phyloP scores from a whole-genome alignment of 2,329 filamentous ascomycete genomes.

The Nannizzia gypsea region DNA sequence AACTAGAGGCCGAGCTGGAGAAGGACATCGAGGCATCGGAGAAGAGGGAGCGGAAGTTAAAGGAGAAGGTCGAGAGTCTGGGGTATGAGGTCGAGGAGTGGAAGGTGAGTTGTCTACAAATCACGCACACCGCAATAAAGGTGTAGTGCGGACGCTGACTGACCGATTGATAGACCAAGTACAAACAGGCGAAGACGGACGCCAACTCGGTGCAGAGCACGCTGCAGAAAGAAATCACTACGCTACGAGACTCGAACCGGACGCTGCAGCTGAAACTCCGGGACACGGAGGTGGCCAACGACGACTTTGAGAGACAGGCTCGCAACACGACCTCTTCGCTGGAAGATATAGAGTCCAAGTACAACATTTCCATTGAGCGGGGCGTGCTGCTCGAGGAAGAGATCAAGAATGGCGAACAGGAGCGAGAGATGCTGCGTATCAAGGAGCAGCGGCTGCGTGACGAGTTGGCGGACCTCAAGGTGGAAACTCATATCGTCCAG shows the following conservation, averaged over 20 bases:
- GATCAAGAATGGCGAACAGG: constrained; percentile 79
- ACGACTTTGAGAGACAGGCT: constrained; percentile 94
- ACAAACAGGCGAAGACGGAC: constrained; percentile 87
- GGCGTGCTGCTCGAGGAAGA: constrained; percentile 92
- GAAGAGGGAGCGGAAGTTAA: constrained; percentile 74
- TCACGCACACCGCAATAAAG: not conserved
- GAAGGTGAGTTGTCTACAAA: constrained; percentile 53
- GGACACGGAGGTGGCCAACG: constrained; percentile 95
- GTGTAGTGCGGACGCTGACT: not conserved
- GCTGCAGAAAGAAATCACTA: constrained; percentile 92
- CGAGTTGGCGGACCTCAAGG: constrained; percentile 83
- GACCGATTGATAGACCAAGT: constrained; percentile 57
- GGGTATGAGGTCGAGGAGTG: constrained; percentile 92
- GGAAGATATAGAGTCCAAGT: constrained; percentile 94
- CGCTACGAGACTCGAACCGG: constrained; percentile 71
- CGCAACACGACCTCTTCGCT: constrained; percentile 90
- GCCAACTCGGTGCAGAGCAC: constrained; percentile 70
- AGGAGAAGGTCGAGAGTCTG: constrained; percentile 74
- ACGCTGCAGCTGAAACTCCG: constrained; percentile 71
- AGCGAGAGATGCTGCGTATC: constrained; percentile 78
- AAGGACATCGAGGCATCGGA: constrained; percentile 93
- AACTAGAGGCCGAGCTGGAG: constrained; percentile 87
- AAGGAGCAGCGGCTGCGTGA: constrained; percentile 82
- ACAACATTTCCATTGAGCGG: constrained; percentile 85
- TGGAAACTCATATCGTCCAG: constrained; percentile 86